Percentiles rank a stretch among this genome's conserved stretches.
Conservation (phyloP, 2,329 filamentous ascomycete genomes). For the Rhynchosporium graminicola region DNA sequence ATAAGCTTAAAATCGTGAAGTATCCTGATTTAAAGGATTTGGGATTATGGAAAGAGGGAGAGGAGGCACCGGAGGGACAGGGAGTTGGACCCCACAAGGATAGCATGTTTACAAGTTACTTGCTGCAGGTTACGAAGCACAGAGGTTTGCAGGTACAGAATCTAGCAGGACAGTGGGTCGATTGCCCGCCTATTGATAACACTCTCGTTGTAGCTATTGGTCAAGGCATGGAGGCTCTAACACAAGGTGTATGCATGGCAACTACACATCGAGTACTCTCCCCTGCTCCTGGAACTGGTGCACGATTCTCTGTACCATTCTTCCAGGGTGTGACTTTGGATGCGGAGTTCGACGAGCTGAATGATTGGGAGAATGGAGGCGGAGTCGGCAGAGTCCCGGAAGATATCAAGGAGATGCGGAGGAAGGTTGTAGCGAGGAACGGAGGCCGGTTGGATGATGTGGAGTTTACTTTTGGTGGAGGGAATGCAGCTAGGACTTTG, state of each 20-base stretch:
- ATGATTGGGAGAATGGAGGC: conserved; percentile 63
- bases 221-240: conserved; percentile 83
- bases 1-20: conserved; percentile 88
- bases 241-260: conserved; percentile 76
- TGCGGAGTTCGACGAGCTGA: conserved; percentile 65
- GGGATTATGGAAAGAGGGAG: conserved; percentile 44
- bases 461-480: conserved; percentile 81
- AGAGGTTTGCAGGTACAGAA: conserved; percentile 82
- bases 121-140: conserved; percentile 78
- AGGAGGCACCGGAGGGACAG: conserved; percentile 48
- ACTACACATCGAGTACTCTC: conserved; percentile 85
- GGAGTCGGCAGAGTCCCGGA: conserved; percentile 53
- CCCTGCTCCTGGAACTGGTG: conserved; percentile 66
- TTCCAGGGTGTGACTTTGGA: conserved; percentile 85
- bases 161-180: conserved; percentile 74
- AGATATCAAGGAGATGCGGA: conserved; percentile 61
- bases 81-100: conserved; percentile 82
- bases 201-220: conserved; percentile 87
- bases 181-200: conserved; percentile 72
- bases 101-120: conserved; percentile 78
- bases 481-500: conserved; percentile 60
- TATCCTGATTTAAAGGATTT: conserved; percentile 73
- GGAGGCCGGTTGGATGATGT: conserved; percentile 69
- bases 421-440: conserved; percentile 56
- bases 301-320: conserved; percentile 80